Conservation (phyloP, 805 yeast species). For the Zygoascus tannicola region DNA sequence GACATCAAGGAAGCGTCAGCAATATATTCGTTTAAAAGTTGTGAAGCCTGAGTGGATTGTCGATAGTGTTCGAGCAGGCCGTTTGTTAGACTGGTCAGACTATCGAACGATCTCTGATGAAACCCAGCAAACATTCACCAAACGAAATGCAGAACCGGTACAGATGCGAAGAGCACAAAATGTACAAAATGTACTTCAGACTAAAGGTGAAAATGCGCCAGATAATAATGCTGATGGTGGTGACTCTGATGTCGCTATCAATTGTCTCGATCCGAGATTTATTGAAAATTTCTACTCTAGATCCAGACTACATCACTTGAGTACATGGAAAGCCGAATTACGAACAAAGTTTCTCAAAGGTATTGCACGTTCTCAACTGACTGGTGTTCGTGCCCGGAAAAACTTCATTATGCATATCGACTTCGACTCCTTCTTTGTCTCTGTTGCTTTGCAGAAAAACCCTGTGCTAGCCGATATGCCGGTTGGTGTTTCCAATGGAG, state of each 20-base stretch:
- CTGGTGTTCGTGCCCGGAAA: constrained; percentile 1
- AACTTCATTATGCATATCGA: constrained; percentile 65
- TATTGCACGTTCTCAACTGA: constrained; percentile 24
- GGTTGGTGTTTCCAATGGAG: constrained; percentile 48
- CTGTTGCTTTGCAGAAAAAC: constrained; percentile 58
- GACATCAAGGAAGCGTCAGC: constrained; percentile 64
- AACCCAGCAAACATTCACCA: constrained; percentile 3
- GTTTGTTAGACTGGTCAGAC: constrained; percentile 58
- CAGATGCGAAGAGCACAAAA: too few species aligned
- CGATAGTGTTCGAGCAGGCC: constrained; percentile 45
- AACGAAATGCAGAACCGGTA: too few species aligned
- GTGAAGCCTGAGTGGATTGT: constrained; percentile 77
- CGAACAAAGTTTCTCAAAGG: constrained; percentile 49
- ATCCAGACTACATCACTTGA: constrained; percentile 80
- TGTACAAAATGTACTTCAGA: not conserved
- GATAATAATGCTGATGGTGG: not conserved
- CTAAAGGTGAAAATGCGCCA: not conserved
- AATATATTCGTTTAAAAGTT: constrained; percentile 61
- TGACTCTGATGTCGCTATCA: constrained; percentile 23
- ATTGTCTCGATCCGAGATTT: constrained; percentile 73
- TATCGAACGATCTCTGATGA: constrained; percentile 39
- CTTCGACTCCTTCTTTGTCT: constrained; percentile 89
- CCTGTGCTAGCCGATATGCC: constrained; percentile 51
- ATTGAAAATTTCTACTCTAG: constrained; percentile 61
- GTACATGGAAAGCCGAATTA: constrained; percentile 76